Evolutionary conservation across 2,329 filamentous ascomycete genomes (phyloP), one percentile per base, ranked within the genome.

Genomic region (Aureobasidium lini): DNA sequence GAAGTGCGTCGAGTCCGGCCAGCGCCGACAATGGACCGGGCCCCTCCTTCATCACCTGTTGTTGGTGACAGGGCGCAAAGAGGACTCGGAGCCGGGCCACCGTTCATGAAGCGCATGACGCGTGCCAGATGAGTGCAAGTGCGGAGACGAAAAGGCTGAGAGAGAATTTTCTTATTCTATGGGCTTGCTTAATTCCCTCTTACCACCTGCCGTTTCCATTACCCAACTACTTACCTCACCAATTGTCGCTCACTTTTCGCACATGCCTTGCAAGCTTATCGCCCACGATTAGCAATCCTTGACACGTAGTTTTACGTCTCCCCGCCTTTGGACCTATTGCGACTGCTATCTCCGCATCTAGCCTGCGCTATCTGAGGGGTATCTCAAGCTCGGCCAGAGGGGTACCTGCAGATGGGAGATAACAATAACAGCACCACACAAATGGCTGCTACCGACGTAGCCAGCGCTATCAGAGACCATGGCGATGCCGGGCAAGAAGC

Each of bases 321-420:
- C 57, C 47, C 57, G 47, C 57, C 57, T 44, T 52, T 46, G 18
- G 34, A 59, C 57, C 57, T 59, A 59, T 53, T 46, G 57, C 44
- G 42, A 43, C 37, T 46, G 57, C 34, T 59, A 44, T 59, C 57
- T 59, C 57, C 57, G 48, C 57, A 50, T 50, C 46, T 46, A 28
- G 31, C n/a, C 31, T 32, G 32, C 57, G 57, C 57, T 59, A 59
- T 59, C 57, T 52, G 57, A 59, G 57, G 47, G 57, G 44, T 53
- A 48, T 56, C 42, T 52, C 53, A 44, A 60, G 50, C 60, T 57
- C 49, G 52, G 61, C 52, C 59, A 58, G 48, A 61, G 66, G 75
- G 75, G 75, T 75, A 73, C 72, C 72, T 73, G 76, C 76, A 77
- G 70, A 79, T 79, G 77, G 73, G 72, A 70, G 77, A 78, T 75